phyloP scores from a whole-genome alignment of 306 rosid species.

The Astragalus glycyphyllos region DNA sequence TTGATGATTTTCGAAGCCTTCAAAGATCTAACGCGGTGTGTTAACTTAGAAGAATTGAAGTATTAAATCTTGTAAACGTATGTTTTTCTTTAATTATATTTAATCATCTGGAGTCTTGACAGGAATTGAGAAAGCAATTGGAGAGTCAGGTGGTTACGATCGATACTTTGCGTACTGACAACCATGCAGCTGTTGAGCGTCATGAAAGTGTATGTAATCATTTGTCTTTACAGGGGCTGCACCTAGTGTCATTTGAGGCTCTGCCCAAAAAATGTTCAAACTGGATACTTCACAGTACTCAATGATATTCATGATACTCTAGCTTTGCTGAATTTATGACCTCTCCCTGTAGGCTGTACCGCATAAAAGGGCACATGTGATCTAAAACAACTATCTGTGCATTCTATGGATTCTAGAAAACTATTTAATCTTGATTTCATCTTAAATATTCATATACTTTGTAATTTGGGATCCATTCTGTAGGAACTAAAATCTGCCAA shows the following conservation, averaged over 20 bases:
- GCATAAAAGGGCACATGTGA: conserved; percentile 12
- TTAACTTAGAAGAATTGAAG: conserved; percentile 31
- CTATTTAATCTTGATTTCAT: conserved; percentile 19
- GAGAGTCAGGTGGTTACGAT: conserved; percentile 75
- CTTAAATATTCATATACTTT: conserved; percentile 27
- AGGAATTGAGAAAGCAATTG: conserved; percentile 97
- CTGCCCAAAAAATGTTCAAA: neutral
- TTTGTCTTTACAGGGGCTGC: conserved; percentile 13
- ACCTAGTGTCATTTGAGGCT: conserved; percentile 8
- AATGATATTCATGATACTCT: neutral
- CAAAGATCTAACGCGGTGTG: conserved; percentile 84
- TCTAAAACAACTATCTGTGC: conserved; percentile 25
- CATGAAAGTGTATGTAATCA: conserved; percentile 71
- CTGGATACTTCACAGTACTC: neutral
- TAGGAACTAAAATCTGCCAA: conserved; percentile 78
- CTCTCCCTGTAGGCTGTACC: conserved; percentile 16
- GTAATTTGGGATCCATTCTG: conserved; percentile 37
- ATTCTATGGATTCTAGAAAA: conserved; percentile 35
- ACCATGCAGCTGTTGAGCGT: conserved; percentile 60
- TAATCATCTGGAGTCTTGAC: conserved; percentile 33
- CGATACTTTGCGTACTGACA: conserved; percentile 66
- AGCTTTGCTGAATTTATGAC: conserved; percentile 17
- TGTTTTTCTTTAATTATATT: conserved; percentile 11
- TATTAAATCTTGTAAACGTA: neutral
- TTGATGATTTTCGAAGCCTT: conserved; percentile 97